Evolutionary conservation across 2,329 filamentous ascomycete species (phyloP).

Genomic region (Kalmusia sp.): DNA sequence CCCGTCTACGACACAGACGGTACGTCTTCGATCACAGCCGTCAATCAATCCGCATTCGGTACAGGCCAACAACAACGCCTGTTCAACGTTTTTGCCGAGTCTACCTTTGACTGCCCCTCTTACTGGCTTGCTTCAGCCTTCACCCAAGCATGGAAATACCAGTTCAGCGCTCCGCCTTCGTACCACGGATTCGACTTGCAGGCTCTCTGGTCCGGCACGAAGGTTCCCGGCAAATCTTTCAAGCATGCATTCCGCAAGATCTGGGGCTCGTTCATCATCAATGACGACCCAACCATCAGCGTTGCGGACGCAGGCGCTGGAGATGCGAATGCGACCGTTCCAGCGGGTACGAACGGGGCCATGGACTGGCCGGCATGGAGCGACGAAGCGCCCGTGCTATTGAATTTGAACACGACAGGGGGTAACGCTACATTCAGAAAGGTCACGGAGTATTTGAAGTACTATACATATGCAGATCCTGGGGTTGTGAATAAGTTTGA

Average conservation of each 20-base stretch:
- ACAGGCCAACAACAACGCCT: slow-evolving; percentile 46
- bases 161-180: slow-evolving; percentile 34
- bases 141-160: slow-evolving; percentile 42
- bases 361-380: slow-evolving; percentile 40
- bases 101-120: slow-evolving; percentile 51
- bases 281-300: slow-evolving; percentile 35
- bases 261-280: slow-evolving; percentile 41
- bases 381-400: slow-evolving; percentile 21
- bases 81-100: slow-evolving; percentile 54
- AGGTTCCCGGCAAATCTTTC: slow-evolving; percentile 32
- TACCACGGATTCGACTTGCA: slow-evolving; percentile 44
- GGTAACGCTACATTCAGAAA: slow-evolving; percentile 24
- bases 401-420: slow-evolving; percentile 41
- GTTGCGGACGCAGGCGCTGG: slow-evolving; percentile 35
- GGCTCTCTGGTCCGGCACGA: slow-evolving; percentile 35
- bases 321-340: slow-evolving; percentile 29
- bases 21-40: slow-evolving; percentile 26
- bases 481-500: slow-evolving; percentile 39
- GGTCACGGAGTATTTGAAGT: slow-evolving; percentile 32
- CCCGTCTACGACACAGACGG: slow-evolving; percentile 36
- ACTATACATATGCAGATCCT: slow-evolving; percentile 37
- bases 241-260: slow-evolving; percentile 42
- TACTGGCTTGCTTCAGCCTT: slow-evolving; percentile 51
- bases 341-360: slow-evolving; percentile 19
- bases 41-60: slow-evolving; percentile 38